Conservation (phyloP, 495 filamentous ascomycete species). For the Bacidia rubella region DNA sequence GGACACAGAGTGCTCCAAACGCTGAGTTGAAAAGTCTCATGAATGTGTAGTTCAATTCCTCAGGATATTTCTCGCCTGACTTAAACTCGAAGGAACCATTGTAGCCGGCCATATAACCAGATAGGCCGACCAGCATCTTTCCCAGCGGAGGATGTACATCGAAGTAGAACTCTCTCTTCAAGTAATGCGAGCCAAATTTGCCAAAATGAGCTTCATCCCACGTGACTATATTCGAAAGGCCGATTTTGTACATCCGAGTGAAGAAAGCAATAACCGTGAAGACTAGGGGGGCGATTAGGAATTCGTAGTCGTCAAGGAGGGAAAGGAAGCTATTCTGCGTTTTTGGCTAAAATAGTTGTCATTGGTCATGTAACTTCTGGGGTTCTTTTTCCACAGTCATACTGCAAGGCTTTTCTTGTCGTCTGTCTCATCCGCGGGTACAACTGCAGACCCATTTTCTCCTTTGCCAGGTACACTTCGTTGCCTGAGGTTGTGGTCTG, state of each 20-base stretch:
- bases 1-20: constrained; percentile 86
- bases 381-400: constrained; percentile 6
- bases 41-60: constrained; percentile 91
- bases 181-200: constrained; percentile 97
- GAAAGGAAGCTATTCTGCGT: constrained; percentile 10
- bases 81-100: constrained; percentile 99
- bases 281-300: constrained; percentile 71
- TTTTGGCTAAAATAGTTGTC: too few relatives aligned
- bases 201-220: constrained; percentile 99
- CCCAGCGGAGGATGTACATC: constrained; percentile 95
- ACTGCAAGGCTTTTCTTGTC: constrained; percentile 58
- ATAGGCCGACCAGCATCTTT: constrained; percentile 95
- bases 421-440: constrained; percentile 27
- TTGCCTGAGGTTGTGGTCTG: constrained; percentile 52
- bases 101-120: constrained; percentile 89
- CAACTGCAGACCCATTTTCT: constrained; percentile 24
- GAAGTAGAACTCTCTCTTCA: constrained; percentile 99
- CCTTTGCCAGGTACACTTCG: constrained; percentile 53
- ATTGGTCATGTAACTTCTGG: too few relatives aligned
- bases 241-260: constrained; percentile 91
- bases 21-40: constrained; percentile 96
- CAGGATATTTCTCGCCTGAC: constrained; percentile 87
- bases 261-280: constrained; percentile 85
- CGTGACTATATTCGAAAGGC: constrained; percentile 86
- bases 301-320: constrained; percentile 67